These are phyloP conservation scores for Chaetomium globosum DNA, from an alignment of 2,329 filamentous ascomycete genomes.

Conservation along the genomic window DNA sequence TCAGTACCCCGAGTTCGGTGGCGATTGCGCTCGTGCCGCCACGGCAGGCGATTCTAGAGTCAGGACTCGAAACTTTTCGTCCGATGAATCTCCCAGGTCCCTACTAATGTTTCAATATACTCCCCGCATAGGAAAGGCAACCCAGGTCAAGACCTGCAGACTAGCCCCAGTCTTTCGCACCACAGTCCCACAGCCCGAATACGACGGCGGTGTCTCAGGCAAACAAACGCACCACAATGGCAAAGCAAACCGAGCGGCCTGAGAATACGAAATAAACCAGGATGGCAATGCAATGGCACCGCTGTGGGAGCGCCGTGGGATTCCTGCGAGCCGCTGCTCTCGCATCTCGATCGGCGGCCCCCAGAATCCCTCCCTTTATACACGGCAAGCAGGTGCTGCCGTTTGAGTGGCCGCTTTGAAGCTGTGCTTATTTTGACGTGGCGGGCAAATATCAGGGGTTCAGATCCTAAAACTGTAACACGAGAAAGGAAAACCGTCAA, in stretches of 20 bases:
- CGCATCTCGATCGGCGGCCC: neutral
- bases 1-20: neutral
- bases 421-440: neutral
- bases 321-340: neutral
- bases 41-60: neutral
- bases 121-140: neutral
- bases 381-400: neutral
- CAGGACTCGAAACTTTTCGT: neutral
- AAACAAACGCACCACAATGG: neutral
- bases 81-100: no score
- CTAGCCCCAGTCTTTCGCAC: neutral
- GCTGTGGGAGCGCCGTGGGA: neutral
- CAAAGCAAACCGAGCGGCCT: neutral
- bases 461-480: neutral
- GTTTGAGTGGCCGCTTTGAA: neutral
- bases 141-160: neutral
- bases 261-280: neutral
- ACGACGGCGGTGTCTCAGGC: neutral
- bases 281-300: neutral
- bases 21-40: neutral
- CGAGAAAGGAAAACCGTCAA: neutral
- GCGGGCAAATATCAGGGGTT: neutral
- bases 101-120: neutral
- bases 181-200: neutral
- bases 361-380: neutral